Evolutionary conservation across 2,329 filamentous ascomycete genomes (phyloP).

Genomic region (Coniochaeta sp.): DNA sequence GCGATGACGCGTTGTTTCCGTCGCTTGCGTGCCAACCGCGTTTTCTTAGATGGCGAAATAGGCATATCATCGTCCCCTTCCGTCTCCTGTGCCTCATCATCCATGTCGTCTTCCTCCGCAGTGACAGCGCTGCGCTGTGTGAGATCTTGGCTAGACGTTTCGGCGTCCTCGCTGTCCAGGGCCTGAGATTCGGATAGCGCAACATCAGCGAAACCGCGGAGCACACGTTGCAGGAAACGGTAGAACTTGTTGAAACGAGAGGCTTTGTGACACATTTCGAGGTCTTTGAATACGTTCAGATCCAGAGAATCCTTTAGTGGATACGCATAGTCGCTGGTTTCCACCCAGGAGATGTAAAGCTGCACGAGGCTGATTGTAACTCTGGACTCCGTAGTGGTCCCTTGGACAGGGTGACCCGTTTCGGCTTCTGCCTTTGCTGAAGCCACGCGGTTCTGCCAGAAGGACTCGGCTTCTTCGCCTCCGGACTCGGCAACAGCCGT

Average conservation of each 20-base stretch:
- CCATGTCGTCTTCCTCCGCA: not conserved
- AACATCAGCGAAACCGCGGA: not conserved
- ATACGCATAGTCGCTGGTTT: not conserved
- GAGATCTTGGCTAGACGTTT: not conserved
- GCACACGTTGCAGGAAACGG: not conserved
- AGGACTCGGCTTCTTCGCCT: not conserved
- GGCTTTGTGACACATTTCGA: not conserved
- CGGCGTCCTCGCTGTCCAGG: not conserved
- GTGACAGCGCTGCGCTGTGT: no score
- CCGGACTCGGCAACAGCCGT: not conserved
- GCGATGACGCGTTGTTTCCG: conserved; percentile 35
- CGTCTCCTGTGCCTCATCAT: not conserved
- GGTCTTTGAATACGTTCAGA: not conserved
- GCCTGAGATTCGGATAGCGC: not conserved
- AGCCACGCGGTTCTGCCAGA: not conserved
- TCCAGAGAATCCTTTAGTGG: not conserved
- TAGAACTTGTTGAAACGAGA: not conserved
- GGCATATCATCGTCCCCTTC: conserved; percentile 16
- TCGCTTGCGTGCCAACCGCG: not conserved
- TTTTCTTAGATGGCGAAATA: conserved; percentile 30
- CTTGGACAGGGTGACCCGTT: not conserved
- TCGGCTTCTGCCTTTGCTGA: not conserved
- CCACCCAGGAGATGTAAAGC: not conserved
- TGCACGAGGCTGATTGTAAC: not conserved
- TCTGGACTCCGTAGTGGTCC: not conserved